Percentiles rank a stretch among this genome's conserved stretches.
Evolutionary conservation across 2,329 filamentous ascomycete genomes (phyloP).

Genomic region (Arthrobotrys sinensis): DNA sequence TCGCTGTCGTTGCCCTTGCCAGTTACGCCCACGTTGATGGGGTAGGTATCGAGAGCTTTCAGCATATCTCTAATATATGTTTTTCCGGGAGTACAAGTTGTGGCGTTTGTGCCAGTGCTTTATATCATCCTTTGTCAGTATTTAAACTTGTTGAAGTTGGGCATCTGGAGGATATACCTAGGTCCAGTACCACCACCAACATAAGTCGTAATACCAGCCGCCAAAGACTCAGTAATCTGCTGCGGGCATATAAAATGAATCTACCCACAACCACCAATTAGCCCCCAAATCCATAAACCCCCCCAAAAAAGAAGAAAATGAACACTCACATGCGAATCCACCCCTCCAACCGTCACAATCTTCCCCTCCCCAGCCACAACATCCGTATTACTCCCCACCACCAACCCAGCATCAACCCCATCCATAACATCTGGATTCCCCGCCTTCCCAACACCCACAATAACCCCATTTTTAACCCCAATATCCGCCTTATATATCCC

Average conservation of each 20-base stretch:
- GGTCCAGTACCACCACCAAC: conserved; percentile 92
- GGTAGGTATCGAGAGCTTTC: conserved; percentile 84
- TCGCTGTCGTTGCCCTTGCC: conserved; percentile 92
- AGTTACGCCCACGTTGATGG: conserved; percentile 90
- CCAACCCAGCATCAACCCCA: conserved; percentile 81
- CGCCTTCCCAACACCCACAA: conserved; percentile 91
- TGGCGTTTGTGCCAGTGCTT: conserved; percentile 85
- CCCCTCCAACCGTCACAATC: conserved; percentile 90
- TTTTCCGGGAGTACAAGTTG: conserved; percentile 90
- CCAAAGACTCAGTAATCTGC: conserved; percentile 85
- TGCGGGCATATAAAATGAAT: conserved; percentile 93
- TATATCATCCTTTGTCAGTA: conserved; percentile 38
- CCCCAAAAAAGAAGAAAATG: not conserved
- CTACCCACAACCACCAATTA: conserved; percentile 10
- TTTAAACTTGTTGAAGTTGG: conserved; percentile 1
- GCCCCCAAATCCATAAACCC: not conserved
- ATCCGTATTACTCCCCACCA: conserved; percentile 90
- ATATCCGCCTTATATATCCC: conserved; percentile 98
- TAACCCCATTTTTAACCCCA: conserved; percentile 88
- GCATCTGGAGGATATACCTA: conserved; percentile 74
- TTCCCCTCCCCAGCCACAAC: conserved; percentile 91
- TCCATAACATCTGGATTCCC: conserved; percentile 99
- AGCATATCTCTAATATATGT: conserved; percentile 90
- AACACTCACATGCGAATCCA: conserved; percentile 74
- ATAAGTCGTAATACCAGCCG: conserved; percentile 90